These are phyloP conservation scores for Deinandra increscens DNA, from an alignment of 129 eudicot genomes.

Conservation along the genomic window DNA sequence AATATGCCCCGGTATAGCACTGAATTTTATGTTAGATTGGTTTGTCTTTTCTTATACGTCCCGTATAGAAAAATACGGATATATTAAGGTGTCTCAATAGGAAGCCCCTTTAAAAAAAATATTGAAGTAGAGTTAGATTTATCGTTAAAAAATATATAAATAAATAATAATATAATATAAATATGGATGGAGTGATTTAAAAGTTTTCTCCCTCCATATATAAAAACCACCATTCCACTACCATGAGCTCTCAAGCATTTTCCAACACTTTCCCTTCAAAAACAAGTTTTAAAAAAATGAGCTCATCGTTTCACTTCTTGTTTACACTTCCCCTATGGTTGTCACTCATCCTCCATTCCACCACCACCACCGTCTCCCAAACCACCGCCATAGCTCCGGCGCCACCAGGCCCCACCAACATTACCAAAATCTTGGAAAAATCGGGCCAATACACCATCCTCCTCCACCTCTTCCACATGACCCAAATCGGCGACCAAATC, in stretches of 20 bases:
- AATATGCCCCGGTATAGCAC: too few species aligned
- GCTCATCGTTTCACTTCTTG: constrained; percentile 6
- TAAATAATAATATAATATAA: not conserved
- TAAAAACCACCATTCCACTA: constrained; percentile 18
- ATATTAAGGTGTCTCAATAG: too few species aligned
- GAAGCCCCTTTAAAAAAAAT: too few species aligned
- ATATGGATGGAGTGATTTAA: constrained; percentile 10
- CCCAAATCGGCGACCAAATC: constrained; percentile 59
- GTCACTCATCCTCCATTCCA: constrained; percentile 33
- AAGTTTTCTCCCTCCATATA: constrained; percentile 20
- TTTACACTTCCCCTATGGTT: constrained; percentile 19
- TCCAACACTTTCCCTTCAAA: not conserved
- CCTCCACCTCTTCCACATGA: constrained; percentile 46
- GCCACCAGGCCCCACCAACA: constrained; percentile 69
- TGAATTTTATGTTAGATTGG: too few species aligned
- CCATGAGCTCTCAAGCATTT: not conserved
- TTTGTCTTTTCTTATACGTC: too few species aligned
- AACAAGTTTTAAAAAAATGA: constrained; percentile 13
- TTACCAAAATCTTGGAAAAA: constrained; percentile 62
- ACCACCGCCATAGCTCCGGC: constrained; percentile 45
- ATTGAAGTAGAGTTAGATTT: too few species aligned
- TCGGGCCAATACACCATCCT: constrained; percentile 65
- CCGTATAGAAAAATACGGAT: too few species aligned
- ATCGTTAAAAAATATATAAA: too few species aligned
- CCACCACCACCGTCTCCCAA: constrained; percentile 43